Conservation (phyloP, 1,284 basidiomycete genomes). For the Pseudozyma thailandica region DNA sequence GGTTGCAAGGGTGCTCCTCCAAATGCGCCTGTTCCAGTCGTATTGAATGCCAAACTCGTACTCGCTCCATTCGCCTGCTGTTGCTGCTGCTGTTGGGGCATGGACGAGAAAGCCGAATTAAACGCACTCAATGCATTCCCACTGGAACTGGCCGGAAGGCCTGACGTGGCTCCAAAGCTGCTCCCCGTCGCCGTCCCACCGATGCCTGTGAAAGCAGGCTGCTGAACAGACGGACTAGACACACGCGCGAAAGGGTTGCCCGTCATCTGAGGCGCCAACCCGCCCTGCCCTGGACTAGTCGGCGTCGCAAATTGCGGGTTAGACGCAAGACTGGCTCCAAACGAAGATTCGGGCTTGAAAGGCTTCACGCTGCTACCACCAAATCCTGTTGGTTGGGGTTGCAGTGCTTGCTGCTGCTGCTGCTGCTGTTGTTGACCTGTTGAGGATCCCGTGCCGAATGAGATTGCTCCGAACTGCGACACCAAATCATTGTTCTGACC, state of each 20-base stretch:
- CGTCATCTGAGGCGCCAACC: constrained; percentile 36
- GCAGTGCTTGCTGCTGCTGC: constrained; percentile 23
- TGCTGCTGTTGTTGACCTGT: constrained; percentile 13
- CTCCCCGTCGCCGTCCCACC: constrained; percentile 6
- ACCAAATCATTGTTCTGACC: constrained; percentile 18
- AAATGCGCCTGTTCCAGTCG: neutral
- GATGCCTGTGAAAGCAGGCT: constrained; percentile 15
- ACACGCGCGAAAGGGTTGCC: constrained; percentile 55
- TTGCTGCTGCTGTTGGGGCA: constrained; percentile 4
- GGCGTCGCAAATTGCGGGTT: constrained; percentile 19
- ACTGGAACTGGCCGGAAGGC: constrained; percentile 11
- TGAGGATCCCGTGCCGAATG: constrained; percentile 20
- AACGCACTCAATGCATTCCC: constrained; percentile 21
- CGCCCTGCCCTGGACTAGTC: constrained; percentile 3
- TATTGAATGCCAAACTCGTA: neutral
- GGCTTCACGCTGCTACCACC: constrained; percentile 44
- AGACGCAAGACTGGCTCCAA: constrained; percentile 47
- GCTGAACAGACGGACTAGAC: constrained; percentile 13
- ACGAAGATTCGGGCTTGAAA: constrained; percentile 57
- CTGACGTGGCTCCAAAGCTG: constrained; percentile 3
- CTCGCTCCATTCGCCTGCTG: constrained; percentile 9
- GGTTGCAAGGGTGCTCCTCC: constrained; percentile 18
- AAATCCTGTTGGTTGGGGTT: constrained; percentile 57
- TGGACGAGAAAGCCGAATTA: constrained; percentile 22
- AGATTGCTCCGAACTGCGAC: constrained; percentile 41